Evolutionary conservation across 1,284 basidiomycete species (phyloP).

Genomic region (Coniophora puteana): DNA sequence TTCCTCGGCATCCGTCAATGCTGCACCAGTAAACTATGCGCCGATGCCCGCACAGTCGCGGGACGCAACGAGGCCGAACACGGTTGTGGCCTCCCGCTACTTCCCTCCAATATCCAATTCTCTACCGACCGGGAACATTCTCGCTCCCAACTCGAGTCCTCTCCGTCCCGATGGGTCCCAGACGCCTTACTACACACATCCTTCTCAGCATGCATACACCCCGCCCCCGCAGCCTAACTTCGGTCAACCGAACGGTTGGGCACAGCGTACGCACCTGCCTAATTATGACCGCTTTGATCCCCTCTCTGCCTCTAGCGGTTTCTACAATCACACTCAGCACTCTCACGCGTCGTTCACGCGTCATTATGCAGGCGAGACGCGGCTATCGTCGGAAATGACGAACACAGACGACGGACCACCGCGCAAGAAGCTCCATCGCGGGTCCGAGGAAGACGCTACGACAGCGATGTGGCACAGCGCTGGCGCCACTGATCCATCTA

Average conservation of each 20-base stretch:
- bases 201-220: constrained; percentile 31
- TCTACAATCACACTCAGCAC: constrained; percentile 38
- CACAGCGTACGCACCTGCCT: no score
- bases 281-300: constrained; percentile 53
- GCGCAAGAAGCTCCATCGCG: constrained; percentile 62
- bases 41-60: constrained; percentile 56
- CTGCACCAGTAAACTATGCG: constrained; percentile 23
- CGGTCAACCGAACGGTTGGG: constrained; percentile 27
- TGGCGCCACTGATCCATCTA: constrained; percentile 35
- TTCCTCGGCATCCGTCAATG: constrained; percentile 27
- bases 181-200: constrained; percentile 28
- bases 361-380: constrained; percentile 33
- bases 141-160: constrained; percentile 76
- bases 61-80: constrained; percentile 46
- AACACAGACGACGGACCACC: constrained; percentile 56
- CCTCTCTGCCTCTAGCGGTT: constrained; percentile 57
- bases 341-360: constrained; percentile 48
- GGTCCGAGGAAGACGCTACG: constrained; percentile 37
- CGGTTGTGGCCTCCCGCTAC: no score
- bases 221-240: constrained; percentile 36
- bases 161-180: constrained; percentile 34
- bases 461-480: no score
- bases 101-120: constrained; percentile 35
- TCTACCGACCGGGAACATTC: constrained; percentile 51
- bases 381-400: constrained; percentile 32